These are phyloP conservation scores for Phaffia tasmanica DNA, from an alignment of 768 basidiomycete species.

Conservation along the genomic window DNA sequence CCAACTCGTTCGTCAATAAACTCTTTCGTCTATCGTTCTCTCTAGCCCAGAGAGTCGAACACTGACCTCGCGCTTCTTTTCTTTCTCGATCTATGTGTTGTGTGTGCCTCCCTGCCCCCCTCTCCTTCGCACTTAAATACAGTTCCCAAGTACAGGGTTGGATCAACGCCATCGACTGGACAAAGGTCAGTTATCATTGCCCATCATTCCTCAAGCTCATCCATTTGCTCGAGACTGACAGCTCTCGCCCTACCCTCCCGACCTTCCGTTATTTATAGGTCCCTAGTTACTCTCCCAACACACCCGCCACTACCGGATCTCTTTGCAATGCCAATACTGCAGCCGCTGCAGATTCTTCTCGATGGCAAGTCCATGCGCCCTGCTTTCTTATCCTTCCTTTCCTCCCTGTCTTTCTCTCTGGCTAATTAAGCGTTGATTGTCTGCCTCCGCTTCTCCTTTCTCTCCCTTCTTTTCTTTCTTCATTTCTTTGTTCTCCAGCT, in stretches of 20 bases:
- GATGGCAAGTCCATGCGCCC: not conserved
- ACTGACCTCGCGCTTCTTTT: not conserved
- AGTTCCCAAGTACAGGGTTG: slow-evolving; percentile 21
- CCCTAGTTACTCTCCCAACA: slow-evolving; percentile 22
- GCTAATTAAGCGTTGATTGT: too few species aligned
- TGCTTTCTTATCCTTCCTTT: not conserved
- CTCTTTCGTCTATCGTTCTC: slow-evolving; percentile 31
- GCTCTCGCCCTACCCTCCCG: not conserved
- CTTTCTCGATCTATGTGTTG: slow-evolving; percentile 27
- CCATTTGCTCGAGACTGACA: not conserved
- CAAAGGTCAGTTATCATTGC: not conserved
- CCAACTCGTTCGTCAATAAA: slow-evolving; percentile 35
- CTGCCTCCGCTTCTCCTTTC: too few species aligned
- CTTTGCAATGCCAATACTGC: slow-evolving; percentile 14
- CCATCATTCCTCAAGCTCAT: not conserved
- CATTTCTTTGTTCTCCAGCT: slow-evolving; percentile 34
- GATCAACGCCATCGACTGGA: slow-evolving; percentile 25
- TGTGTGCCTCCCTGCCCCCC: slow-evolving; percentile 31
- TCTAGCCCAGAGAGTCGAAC: slow-evolving; percentile 14
- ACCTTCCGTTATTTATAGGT: not conserved
- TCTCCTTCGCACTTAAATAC: slow-evolving; percentile 31
- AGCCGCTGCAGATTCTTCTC: slow-evolving; percentile 10
- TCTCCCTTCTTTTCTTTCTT: slow-evolving; percentile 33
- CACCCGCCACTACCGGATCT: slow-evolving; percentile 1
- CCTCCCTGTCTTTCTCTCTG: not conserved